Percentiles rank a stretch among this genome's conserved stretches.
These are phyloP conservation scores for Fusarium lateritium DNA, from an alignment of 2,329 filamentous ascomycete genomes.

Conservation along the genomic window DNA sequence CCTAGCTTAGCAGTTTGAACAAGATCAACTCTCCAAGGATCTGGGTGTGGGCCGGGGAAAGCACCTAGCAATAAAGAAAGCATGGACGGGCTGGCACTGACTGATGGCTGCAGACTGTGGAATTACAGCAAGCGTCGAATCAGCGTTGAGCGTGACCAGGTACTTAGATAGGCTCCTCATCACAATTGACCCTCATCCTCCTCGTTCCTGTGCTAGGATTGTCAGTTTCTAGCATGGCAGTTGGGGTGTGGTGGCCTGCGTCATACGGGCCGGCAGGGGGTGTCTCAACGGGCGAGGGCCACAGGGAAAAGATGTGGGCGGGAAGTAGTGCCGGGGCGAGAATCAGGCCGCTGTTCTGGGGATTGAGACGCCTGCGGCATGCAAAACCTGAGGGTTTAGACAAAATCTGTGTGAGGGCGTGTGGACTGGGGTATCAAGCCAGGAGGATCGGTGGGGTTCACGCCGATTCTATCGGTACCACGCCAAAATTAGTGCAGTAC, in stretches of 20 bases:
- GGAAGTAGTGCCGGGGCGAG: conserved; percentile 48
- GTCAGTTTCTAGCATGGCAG: conserved; percentile 47
- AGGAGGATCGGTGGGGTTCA: conserved; percentile 29
- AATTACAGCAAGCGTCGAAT: conserved; percentile 52
- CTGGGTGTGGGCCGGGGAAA: conserved; percentile 54
- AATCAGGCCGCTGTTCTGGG: conserved; percentile 42
- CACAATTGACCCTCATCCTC: conserved; percentile 44
- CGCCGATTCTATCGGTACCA: conserved; percentile 29
- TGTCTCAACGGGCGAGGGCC: conserved; percentile 55
- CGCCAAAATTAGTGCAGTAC: conserved; percentile 43
- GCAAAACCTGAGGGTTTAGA: conserved; percentile 26
- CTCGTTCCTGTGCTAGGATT: conserved; percentile 45
- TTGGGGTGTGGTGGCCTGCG: conserved; percentile 49
- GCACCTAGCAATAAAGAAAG: conserved; percentile 50
- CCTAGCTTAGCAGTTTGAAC: conserved; percentile 52
- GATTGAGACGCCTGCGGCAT: conserved; percentile 32
- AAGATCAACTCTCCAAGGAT: conserved; percentile 57
- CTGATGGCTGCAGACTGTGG: conserved; percentile 53
- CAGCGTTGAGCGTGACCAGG: conserved; percentile 35
- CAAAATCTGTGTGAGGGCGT: conserved; percentile 34
- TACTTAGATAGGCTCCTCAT: conserved; percentile 33
- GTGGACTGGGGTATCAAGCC: conserved; percentile 16
- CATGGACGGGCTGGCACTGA: conserved; percentile 47
- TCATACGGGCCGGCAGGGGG: conserved; percentile 54
- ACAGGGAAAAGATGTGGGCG: conserved; percentile 44